phyloP scores from a whole-genome alignment of 2,329 filamentous ascomycete genomes.

The Coniella vitis region DNA sequence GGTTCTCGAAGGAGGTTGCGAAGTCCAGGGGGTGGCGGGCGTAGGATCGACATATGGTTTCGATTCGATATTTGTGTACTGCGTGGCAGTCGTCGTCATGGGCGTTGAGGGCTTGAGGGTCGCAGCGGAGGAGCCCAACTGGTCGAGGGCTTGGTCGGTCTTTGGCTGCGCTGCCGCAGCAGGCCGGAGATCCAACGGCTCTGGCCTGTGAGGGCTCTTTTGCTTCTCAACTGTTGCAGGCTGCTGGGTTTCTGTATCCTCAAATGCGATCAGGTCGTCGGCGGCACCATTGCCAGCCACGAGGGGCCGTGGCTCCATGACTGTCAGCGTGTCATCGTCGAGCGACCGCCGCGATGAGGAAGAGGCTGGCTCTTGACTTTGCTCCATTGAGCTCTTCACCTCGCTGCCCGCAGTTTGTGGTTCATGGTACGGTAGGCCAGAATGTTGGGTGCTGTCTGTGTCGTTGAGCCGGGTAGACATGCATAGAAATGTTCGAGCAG shows the following conservation, averaged over 20 bases:
- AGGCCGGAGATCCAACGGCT: background rate
- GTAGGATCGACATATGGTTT: constrained; percentile 50
- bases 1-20: constrained; percentile 52
- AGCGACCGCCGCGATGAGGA: background rate
- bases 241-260: background rate
- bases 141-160: constrained; percentile 11
- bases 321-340: constrained; percentile 4
- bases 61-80: constrained; percentile 42
- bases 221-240: background rate
- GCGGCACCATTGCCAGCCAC: constrained; percentile 2
- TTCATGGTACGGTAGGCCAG: constrained; percentile 10
- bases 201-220: background rate
- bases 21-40: constrained; percentile 47
- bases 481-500: constrained; percentile 3
- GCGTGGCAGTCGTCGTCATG: constrained; percentile 30
- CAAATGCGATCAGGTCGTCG: constrained; percentile 11
- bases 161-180: background rate
- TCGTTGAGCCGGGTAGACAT: constrained; percentile 14
- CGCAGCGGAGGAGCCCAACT: constrained; percentile 39
- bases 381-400: constrained; percentile 16
- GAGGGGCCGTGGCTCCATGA: background rate
- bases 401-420: constrained; percentile 5
- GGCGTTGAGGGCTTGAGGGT: constrained; percentile 41
- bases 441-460: constrained; percentile 6
- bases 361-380: background rate